Evolutionary conservation across 164 flowering plant genomes (phyloP).

Genomic region (Aristolochia contorta): DNA sequence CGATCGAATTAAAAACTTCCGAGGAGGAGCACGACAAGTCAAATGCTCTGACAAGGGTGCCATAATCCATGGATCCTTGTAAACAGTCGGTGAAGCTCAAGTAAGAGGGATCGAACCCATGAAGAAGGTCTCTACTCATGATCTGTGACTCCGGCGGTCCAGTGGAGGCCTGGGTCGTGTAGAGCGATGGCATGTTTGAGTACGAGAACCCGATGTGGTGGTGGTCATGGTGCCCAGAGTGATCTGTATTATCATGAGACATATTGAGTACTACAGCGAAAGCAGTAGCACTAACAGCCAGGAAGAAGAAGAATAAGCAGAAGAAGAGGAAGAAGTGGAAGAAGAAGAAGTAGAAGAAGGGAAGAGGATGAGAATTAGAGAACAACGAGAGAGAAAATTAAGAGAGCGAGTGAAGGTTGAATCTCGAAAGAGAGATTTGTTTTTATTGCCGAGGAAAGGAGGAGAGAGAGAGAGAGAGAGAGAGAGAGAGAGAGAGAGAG

Average conservation of each 20-base stretch:
- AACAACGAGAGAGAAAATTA: background rate
- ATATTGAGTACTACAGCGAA: constrained; percentile 10
- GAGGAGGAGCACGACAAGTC: constrained; percentile 39
- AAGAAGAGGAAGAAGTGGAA: background rate
- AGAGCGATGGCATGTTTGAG: constrained; percentile 1
- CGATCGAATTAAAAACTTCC: constrained; percentile 26
- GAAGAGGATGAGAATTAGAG: background rate
- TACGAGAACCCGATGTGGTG: constrained; percentile 4
- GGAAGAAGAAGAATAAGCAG: background rate
- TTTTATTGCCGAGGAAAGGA: background rate
- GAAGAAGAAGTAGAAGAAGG: background rate
- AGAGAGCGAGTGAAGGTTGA: constrained; percentile 11
- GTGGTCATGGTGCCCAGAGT: constrained; percentile 16
- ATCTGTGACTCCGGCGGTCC: constrained; percentile 1
- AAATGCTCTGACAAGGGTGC: constrained; percentile 26
- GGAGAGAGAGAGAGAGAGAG: constrained; percentile 3
- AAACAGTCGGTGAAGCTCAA: constrained; percentile 40
- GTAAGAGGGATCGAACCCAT: constrained; percentile 21
- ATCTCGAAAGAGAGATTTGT: constrained; percentile 5
- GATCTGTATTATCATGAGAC: constrained; percentile 28
- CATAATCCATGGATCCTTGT: constrained; percentile 27
- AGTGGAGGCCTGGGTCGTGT: background rate
- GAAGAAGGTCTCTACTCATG: constrained; percentile 1
- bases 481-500: background rate
- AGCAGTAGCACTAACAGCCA: background rate